These are phyloP conservation scores for Flammula alnicola DNA, from an alignment of 1,284 basidiomycete genomes.

Conservation along the genomic window DNA sequence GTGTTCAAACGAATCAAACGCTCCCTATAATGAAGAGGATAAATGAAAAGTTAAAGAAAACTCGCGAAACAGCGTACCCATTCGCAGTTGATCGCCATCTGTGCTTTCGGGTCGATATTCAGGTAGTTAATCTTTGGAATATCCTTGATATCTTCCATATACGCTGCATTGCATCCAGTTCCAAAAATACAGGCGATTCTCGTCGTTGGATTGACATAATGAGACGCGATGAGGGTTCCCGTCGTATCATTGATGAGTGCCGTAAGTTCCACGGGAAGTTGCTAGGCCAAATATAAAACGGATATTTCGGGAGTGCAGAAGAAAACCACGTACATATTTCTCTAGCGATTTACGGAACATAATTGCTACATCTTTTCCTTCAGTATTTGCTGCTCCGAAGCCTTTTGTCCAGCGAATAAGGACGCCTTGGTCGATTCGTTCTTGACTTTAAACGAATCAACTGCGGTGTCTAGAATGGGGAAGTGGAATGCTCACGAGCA, in stretches of 20 bases:
- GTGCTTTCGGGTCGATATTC: slow-evolving; percentile 67
- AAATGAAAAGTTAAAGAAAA: background rate
- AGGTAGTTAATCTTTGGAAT: slow-evolving; percentile 82
- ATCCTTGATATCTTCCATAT: slow-evolving; percentile 86
- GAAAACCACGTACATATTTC: slow-evolving; percentile 59
- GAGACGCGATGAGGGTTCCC: slow-evolving; percentile 89
- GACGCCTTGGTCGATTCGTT: slow-evolving; percentile 91
- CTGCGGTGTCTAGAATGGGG: no score
- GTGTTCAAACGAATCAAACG: slow-evolving; percentile 96
- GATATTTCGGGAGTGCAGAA: background rate
- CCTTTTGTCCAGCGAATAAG: slow-evolving; percentile 99
- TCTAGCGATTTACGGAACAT: slow-evolving; percentile 89
- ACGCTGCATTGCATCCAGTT: slow-evolving; percentile 98
- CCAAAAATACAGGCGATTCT: slow-evolving; percentile 97
- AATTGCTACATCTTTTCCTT: slow-evolving; percentile 89
- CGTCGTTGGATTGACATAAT: slow-evolving; percentile 91
- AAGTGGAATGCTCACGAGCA: slow-evolving; percentile 69
- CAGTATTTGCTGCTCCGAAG: slow-evolving; percentile 91
- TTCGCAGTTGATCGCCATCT: slow-evolving; percentile 98
- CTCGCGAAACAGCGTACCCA: slow-evolving; percentile 60
- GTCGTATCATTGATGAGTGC: slow-evolving; percentile 93
- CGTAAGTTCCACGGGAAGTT: slow-evolving; percentile 77
- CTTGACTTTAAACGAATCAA: slow-evolving; percentile 61
- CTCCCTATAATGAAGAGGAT: slow-evolving; percentile 64
- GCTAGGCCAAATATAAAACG: slow-evolving; percentile 39